Evolutionary conservation across 306 rosid species (phyloP).

Genomic region (Vigna mungo): DNA sequence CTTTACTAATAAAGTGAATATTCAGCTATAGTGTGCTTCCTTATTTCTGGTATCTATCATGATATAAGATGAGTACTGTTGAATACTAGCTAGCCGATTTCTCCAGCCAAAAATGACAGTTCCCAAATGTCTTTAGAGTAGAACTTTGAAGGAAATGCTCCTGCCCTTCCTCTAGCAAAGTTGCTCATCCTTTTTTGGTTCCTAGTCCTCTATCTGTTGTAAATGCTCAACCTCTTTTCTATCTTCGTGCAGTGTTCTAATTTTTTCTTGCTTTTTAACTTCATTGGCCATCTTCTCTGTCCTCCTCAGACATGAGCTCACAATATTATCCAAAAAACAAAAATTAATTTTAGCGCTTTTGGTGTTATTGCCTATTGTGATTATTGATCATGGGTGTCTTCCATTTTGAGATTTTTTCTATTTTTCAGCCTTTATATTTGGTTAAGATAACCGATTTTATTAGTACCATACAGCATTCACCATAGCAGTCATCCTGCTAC

Average conservation of each 20-base stretch:
- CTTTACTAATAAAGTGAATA: too few species aligned
- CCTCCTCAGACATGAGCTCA: not conserved
- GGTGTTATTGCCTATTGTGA: not conserved
- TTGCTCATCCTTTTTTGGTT: not conserved
- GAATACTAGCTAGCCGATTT: not conserved
- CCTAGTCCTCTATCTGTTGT: not conserved
- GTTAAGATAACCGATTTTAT: too few species aligned
- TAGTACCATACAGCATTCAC: not conserved
- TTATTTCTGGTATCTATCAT: too few species aligned
- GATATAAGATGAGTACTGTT: too few species aligned
- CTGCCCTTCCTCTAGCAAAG: not conserved
- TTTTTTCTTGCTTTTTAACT: not conserved
- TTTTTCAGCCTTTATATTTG: not conserved
- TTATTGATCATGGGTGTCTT: not conserved
- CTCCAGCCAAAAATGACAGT: not conserved
- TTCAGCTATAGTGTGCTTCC: too few species aligned
- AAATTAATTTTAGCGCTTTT: not conserved
- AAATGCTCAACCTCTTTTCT: not conserved
- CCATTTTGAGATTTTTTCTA: not conserved
- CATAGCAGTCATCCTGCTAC: not conserved
- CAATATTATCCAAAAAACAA: not conserved
- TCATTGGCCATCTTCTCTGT: not conserved
- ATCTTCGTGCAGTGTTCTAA: not conserved
- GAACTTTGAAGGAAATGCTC: not conserved
- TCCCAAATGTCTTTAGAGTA: not conserved